phyloP scores from a whole-genome alignment of 805 yeast species.

The Jamesozyma jinghongensis region DNA sequence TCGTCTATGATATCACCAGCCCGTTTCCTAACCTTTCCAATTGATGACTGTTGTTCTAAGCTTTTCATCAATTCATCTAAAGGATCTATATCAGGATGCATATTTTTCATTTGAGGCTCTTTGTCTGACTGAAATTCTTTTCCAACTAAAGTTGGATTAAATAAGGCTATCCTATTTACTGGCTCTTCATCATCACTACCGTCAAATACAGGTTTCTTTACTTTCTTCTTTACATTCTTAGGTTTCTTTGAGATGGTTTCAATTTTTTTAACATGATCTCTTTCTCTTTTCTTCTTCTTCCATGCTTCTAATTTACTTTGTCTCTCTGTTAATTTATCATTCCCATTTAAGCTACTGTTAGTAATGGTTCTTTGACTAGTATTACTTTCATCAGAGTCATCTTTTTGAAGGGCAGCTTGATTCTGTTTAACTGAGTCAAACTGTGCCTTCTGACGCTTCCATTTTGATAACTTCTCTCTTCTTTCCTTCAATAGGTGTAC shows the following conservation, averaged over 20 bases:
- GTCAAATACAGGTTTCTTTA: conserved; percentile 9
- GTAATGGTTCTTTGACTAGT: neutral
- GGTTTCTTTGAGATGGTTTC: conserved; percentile 1
- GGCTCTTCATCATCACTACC: conserved; percentile 17
- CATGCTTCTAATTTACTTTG: conserved; percentile 41
- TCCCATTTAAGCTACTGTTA: conserved; percentile 1
- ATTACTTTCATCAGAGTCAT: neutral
- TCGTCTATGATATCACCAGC: conserved; percentile 1
- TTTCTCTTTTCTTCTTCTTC: conserved; percentile 35
- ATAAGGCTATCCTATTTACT: neutral
- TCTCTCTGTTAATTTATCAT: conserved; percentile 20
- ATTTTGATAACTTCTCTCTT: conserved; percentile 46
- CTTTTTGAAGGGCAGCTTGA: conserved; percentile 5
- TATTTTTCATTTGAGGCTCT: neutral
- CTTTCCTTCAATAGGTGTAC: conserved; percentile 34
- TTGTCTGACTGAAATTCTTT: neutral
- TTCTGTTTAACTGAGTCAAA: conserved; percentile 18
- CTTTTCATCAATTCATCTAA: conserved; percentile 39
- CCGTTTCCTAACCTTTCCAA: too few species aligned
- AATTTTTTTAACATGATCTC: conserved; percentile 13
- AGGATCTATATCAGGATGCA: conserved; percentile 32
- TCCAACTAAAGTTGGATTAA: neutral
- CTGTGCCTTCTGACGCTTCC: conserved; percentile 49
- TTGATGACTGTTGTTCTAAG: conserved; percentile 3
- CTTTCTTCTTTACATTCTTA: conserved; percentile 1